These are phyloP conservation scores for Nadsonia fulvescens DNA, from an alignment of 805 yeast genomes.

Conservation along the genomic window DNA sequence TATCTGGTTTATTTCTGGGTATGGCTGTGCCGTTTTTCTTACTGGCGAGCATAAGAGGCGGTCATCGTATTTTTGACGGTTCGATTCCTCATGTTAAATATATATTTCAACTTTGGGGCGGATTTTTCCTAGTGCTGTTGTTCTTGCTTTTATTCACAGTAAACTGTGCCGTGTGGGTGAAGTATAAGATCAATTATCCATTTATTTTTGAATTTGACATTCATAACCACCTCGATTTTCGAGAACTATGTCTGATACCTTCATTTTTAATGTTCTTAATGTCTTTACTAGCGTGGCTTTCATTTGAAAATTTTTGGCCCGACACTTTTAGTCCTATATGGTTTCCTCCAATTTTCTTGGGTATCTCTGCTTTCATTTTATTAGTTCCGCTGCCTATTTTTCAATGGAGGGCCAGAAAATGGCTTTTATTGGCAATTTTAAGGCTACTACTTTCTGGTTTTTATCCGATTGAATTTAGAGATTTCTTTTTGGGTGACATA, in stretches of 20 bases:
- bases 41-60: too few relatives aligned
- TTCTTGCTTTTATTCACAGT: slow-evolving; percentile 45
- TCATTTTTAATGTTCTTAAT: slow-evolving; percentile 37
- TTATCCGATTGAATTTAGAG: slow-evolving; percentile 89
- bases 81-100: slow-evolving; percentile 37
- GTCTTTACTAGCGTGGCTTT: slow-evolving; percentile 53
- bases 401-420: slow-evolving; percentile 47
- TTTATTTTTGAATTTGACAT: slow-evolving; percentile 81
- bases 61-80: slow-evolving; percentile 35
- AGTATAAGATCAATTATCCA: slow-evolving; percentile 66
- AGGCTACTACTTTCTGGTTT: slow-evolving; percentile 66
- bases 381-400: slow-evolving; percentile 44
- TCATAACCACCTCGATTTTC: slow-evolving; percentile 42
- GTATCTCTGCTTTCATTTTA: slow-evolving; percentile 27
- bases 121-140: slow-evolving; percentile 53
- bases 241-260: slow-evolving; percentile 51
- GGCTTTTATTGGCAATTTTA: slow-evolving; percentile 58
- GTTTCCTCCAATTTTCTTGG: slow-evolving; percentile 68
- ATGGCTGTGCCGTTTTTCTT: slow-evolving; percentile 48
- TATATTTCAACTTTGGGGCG: slow-evolving; percentile 82
- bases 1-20: slow-evolving; percentile 55
- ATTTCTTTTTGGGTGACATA: slow-evolving; percentile 85
- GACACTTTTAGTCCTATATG: slow-evolving; percentile 39
- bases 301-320: slow-evolving; percentile 57
- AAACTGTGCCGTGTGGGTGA: slow-evolving; percentile 57